phyloP scores from a whole-genome alignment of 116 monocot species.

The Trichopus zeylanicus region DNA sequence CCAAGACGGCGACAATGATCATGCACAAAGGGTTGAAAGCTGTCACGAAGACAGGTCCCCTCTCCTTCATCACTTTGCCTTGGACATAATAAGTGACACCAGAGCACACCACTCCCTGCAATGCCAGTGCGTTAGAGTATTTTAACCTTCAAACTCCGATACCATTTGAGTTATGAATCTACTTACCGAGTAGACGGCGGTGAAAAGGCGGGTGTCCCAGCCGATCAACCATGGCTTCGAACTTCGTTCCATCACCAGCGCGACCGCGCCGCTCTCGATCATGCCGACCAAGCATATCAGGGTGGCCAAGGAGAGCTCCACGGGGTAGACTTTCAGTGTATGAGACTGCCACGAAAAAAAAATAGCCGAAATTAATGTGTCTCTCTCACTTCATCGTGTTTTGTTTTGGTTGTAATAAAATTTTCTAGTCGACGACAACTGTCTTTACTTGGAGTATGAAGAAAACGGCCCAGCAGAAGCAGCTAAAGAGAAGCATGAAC shows the following conservation, averaged over 20 bases:
- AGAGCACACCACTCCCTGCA: too few species aligned
- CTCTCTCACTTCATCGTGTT: too few species aligned
- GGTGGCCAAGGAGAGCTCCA: constrained; percentile 60
- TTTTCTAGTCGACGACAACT: too few species aligned
- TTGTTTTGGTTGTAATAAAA: too few species aligned
- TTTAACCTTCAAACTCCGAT: too few species aligned
- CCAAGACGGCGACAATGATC: neutral
- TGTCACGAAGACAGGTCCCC: neutral
- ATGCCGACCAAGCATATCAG: constrained; percentile 73
- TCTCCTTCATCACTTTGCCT: neutral
- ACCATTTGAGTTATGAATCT: too few species aligned
- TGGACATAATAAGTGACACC: too few species aligned
- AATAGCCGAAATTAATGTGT: neutral
- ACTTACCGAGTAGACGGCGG: constrained; percentile 72
- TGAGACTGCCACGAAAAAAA: constrained; percentile 42
- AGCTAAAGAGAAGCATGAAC: constrained; percentile 41
- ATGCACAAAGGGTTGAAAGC: neutral
- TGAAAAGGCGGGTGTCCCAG: constrained; percentile 56
- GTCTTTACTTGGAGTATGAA: constrained; percentile 77
- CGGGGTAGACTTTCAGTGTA: constrained; percentile 63
- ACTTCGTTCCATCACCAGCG: constrained; percentile 41
- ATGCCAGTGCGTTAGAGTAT: too few species aligned
- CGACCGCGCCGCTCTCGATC: constrained; percentile 37
- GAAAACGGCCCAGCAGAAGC: constrained; percentile 66
- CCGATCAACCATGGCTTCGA: constrained; percentile 57